Conservation (phyloP, 164 flowering plant genomes). For the Magnolia kwangsiensis region DNA sequence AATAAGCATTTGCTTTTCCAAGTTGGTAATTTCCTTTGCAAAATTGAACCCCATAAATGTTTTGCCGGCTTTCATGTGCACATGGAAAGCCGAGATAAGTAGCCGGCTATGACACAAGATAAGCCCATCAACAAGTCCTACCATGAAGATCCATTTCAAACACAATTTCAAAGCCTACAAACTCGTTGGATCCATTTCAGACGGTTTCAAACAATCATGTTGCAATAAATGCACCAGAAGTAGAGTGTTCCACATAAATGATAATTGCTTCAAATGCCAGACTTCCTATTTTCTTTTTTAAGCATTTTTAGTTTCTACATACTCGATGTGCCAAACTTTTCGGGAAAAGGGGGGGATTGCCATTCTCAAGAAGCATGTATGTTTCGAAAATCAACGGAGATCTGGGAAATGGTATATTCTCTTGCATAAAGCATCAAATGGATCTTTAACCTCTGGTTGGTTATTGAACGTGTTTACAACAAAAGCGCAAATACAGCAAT, state of each 20-base stretch:
- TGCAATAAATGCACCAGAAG: not conserved
- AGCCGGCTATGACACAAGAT: not conserved
- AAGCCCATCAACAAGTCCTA: not conserved
- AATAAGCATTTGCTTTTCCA: no score
- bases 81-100: not conserved
- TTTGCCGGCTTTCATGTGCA: not conserved
- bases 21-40: no score
- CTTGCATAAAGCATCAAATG: not conserved
- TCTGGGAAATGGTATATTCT: not conserved
- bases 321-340: not conserved
- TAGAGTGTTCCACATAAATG: not conserved
- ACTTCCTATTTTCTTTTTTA: not conserved
- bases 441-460: not conserved
- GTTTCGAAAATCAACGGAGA: not conserved
- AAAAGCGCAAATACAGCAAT: not conserved
- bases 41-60: no score
- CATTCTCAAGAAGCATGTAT: not conserved
- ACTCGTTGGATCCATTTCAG: not conserved
- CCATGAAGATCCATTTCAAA: not conserved
- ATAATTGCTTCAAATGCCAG: not conserved
- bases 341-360: not conserved
- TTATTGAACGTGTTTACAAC: not conserved
- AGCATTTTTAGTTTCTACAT: not conserved
- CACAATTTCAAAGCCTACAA: not conserved
- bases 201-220: not conserved